Base-by-base conservation (phyloP, 805 yeast genomes). In the Millerozyma miso region DNA sequence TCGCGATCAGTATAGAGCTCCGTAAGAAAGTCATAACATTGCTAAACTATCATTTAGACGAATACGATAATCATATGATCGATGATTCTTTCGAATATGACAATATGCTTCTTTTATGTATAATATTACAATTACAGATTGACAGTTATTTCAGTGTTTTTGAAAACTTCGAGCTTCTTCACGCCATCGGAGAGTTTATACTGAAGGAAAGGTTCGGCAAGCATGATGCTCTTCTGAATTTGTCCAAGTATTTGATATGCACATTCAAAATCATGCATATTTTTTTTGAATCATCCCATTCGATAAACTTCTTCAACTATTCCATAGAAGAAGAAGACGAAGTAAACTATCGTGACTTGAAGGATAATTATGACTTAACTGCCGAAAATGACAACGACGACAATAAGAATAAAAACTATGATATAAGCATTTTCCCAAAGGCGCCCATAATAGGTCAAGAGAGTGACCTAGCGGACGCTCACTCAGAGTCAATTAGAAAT, bases 221-320 rank as follows among this genome's bases (percentile, higher is more conserved):
- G 17, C 55, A 55, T 20, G 58, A 58, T 23, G 52, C 52, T 17
- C 39, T 49, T 4, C 53, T 53, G 38, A 44, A 43, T 13, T 54
- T 62, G 19, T 52, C 64, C 3, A 57, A 55, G 14, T 55, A 55
- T 20, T 45, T 65, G 33, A 50, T 62, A 40, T 52, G 53, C 36
- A 54, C 53, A 23, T 65, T 73, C 54, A 59, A 47, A 44, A 63
- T 56, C 48, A 49, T 65, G 47, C 52, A 60, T 46, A 51, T 68
- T 13, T 67, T 73, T 41, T 77, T 62, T 52, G 69, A 62, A 44
- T 69, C 80, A 10, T 76, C 82, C 1, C 75, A 76, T 33, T 63
- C 74, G 1, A 71, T 78, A 33, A 78, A 74, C 50, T 51, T 65
- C 12, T 65, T 68, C 46, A 73, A 75, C 50, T 78, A 76, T 52